phyloP scores from a whole-genome alignment of 2,329 filamentous ascomycete genomes.

The Anthostomella pinea region DNA sequence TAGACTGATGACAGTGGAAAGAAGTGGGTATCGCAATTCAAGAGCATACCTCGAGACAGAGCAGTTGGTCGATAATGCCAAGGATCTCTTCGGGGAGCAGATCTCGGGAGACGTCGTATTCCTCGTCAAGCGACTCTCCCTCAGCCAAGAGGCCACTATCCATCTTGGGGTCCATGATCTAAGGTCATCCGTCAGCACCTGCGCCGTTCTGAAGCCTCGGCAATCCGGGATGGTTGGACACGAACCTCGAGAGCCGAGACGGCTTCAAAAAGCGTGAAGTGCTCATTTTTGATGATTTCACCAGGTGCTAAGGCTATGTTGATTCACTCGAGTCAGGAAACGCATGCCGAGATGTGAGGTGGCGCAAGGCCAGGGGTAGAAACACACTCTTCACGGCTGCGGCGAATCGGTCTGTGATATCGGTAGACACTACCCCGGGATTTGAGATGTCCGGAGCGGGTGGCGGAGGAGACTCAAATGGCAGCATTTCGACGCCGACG shows the following conservation, averaged over 20 bases:
- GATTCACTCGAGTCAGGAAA: too few relatives aligned
- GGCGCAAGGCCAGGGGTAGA: not conserved
- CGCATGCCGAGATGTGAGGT: too few relatives aligned
- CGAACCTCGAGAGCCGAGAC: conserved; percentile 76
- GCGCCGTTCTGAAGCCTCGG: not conserved
- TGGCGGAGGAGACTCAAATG: conserved; percentile 18
- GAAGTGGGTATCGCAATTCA: too few relatives aligned
- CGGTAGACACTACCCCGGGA: conserved; percentile 52
- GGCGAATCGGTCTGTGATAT: conserved; percentile 57
- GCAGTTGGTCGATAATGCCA: conserved; percentile 89
- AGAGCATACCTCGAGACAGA: conserved; percentile 74
- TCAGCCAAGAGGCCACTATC: conserved; percentile 83
- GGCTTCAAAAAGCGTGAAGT: conserved; percentile 90
- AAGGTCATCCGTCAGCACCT: conserved; percentile 1
- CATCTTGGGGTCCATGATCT: conserved; percentile 99
- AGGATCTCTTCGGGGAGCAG: conserved; percentile 77
- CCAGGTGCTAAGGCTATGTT: conserved; percentile 70
- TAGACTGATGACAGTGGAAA: too few relatives aligned
- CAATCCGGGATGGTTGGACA: not conserved
- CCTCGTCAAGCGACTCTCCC: conserved; percentile 78
- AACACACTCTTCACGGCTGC: conserved; percentile 51
- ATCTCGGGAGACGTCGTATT: conserved; percentile 69
- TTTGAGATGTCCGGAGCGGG: conserved; percentile 41
- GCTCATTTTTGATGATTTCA: conserved; percentile 87
- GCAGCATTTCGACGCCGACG: conserved; percentile 13